Evolutionary conservation across 2,329 filamentous ascomycete species (phyloP), one percentile per base, ranked within the genome.

Genomic region (Nectriaceae sp.): DNA sequence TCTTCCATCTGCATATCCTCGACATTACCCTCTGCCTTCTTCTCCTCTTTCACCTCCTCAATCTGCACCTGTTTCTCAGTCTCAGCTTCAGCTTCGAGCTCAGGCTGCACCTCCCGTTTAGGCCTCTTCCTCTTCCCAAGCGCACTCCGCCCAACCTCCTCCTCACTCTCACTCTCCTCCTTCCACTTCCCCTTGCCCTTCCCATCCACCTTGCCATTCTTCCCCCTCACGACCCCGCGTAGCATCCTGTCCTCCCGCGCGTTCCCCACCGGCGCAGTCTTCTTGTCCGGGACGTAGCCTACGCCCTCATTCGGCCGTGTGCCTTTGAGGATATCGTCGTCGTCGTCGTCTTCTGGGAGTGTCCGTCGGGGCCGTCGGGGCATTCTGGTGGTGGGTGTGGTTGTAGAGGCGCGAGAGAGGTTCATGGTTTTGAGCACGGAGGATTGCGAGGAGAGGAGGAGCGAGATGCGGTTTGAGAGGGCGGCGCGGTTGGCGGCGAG

Each of bases 391-490:
- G 6, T 6, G 21, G 40, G 48, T 4, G 44, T 40, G 18, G 51
- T 41, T 29, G 53, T 44, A 15, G 43, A 39, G 31, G 60, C 42
- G 29, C 56, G 53, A 42, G 54, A 54, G 41, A 65, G 59, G 29
- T 59, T 62, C 52, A 65, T 63, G 20, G 60, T 62, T 18, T 62
- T 57, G 18, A 72, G 63, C 46, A 73, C 57, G 21, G 62, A 62
- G 4, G 66, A 57, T 47, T 67, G 68, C 10, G 66, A 64, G 44
- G 72, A 56, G 33, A 71, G 54, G 55, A 68, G 62, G 44, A 76
- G 65, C 47, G 70, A 67, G 47, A 76, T 70, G 50, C 66, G 66
- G 67, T 77, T 77, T 50, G 70, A 62, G 41, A 73, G 56, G 46
- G 68, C 62, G 54, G 66, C 66, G 62, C 64, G 65, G 59, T 74